These are phyloP conservation scores for Wickerhamomyces rabaulensis DNA, from an alignment of 805 yeast genomes.

Conservation along the genomic window DNA sequence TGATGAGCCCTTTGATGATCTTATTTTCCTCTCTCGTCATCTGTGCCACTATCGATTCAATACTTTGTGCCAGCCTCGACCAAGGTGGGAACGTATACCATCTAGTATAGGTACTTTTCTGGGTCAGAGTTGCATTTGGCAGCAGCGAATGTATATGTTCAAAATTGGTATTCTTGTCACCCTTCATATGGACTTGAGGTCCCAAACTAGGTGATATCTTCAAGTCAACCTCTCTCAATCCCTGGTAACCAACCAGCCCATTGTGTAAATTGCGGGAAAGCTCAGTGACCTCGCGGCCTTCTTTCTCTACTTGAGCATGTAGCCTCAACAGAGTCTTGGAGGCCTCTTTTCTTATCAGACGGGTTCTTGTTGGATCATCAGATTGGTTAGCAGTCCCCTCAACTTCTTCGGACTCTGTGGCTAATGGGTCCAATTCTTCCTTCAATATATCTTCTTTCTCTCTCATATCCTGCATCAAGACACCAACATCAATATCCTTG, in stretches of 20 bases:
- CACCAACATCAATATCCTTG: constrained; percentile 35
- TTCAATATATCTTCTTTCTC: constrained; percentile 4
- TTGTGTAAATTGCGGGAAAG: no score
- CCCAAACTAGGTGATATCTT: constrained; percentile 38
- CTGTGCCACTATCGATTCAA: constrained; percentile 39
- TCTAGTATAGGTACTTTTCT: constrained; percentile 37
- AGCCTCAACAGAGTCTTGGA: no score
- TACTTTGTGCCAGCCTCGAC: constrained; percentile 42
- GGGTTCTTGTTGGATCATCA: no score
- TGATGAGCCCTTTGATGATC: constrained; percentile 45
- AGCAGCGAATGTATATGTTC: constrained; percentile 5
- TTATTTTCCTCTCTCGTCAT: constrained; percentile 52
- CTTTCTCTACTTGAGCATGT: no score
- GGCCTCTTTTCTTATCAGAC: constrained; percentile 10
- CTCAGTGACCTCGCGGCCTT: no score
- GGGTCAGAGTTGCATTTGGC: constrained; percentile 25
- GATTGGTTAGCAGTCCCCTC: no score
- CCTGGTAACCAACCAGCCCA: no score
- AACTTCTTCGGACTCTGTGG: background rate
- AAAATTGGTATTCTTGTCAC: constrained; percentile 18
- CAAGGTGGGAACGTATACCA: constrained; percentile 46
- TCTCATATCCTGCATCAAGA: constrained; percentile 6
- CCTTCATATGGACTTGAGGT: constrained; percentile 42
- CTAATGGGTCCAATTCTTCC: constrained; percentile 2
- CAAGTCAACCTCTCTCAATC: constrained; percentile 28